Conservation (phyloP, 495 filamentous ascomycete species). For the Sordaria brevicollis region DNA sequence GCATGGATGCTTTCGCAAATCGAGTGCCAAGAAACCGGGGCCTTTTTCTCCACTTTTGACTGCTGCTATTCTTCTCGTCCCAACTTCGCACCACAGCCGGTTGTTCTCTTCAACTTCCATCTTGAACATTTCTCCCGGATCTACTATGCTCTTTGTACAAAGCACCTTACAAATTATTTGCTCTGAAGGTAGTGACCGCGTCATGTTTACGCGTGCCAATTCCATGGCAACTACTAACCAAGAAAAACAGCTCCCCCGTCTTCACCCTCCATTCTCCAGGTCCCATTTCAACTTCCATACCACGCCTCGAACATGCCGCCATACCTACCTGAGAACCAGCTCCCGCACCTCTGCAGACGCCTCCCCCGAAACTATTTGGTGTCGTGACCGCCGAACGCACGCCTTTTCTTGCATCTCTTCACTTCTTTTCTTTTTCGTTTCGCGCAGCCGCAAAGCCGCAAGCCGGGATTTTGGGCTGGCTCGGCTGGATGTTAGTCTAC, state of each 20-base stretch:
- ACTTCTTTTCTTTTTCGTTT: neutral
- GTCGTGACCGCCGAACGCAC: neutral
- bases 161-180: neutral
- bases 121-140: neutral
- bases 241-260: neutral
- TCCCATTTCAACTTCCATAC: neutral
- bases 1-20: neutral
- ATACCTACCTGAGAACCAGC: neutral
- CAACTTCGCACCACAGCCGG: too few species aligned
- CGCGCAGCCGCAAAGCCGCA: neutral
- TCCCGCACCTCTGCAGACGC: neutral
- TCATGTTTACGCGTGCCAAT: neutral
- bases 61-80: neutral
- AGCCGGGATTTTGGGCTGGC: neutral
- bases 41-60: neutral
- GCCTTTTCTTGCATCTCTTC: neutral
- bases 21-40: neutral
- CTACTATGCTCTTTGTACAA: neutral
- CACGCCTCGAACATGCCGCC: neutral
- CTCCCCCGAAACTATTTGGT: neutral
- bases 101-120: neutral
- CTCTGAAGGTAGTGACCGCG: neutral
- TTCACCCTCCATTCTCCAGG: neutral
- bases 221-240: neutral
- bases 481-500: neutral